These are phyloP conservation scores for Sugiyamaella xylanicola DNA, from an alignment of 1,139 yeast species.

Conservation along the genomic window DNA sequence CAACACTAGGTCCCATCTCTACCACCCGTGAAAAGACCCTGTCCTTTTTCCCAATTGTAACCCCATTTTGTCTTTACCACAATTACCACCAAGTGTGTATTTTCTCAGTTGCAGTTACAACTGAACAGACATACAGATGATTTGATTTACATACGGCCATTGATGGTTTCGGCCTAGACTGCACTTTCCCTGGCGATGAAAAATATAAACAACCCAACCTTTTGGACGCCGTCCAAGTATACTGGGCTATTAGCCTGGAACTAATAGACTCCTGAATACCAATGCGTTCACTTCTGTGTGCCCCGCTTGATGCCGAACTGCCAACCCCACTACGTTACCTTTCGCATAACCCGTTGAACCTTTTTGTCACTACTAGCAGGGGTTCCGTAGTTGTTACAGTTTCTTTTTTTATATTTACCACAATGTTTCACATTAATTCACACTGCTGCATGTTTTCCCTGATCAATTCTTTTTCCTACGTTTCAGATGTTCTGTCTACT, in stretches of 20 bases:
- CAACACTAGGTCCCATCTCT: too few species aligned
- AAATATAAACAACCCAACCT: too few species aligned
- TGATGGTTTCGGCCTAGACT: too few species aligned
- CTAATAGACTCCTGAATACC: too few species aligned
- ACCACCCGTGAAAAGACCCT: too few species aligned
- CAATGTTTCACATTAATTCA: conserved; percentile 1
- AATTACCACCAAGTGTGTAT: not conserved
- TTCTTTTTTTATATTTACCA: not conserved
- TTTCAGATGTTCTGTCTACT: conserved; percentile 8
- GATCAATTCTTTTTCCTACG: not conserved
- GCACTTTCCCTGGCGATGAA: too few species aligned
- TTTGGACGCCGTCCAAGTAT: too few species aligned
- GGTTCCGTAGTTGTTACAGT: not conserved
- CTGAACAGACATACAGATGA: conserved; percentile 7
- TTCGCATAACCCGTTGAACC: conserved; percentile 5
- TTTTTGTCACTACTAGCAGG: not conserved
- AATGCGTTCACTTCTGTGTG: too few species aligned
- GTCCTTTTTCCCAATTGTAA: too few species aligned
- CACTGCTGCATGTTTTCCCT: not conserved
- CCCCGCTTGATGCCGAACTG: not conserved
- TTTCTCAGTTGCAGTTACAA: conserved; percentile 2
- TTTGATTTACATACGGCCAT: too few species aligned
- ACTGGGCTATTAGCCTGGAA: too few species aligned
- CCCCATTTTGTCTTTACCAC: not conserved
- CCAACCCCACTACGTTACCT: not conserved